Conservation (phyloP, 2,329 filamentous ascomycete genomes). For the Triangularia verruculosa region DNA sequence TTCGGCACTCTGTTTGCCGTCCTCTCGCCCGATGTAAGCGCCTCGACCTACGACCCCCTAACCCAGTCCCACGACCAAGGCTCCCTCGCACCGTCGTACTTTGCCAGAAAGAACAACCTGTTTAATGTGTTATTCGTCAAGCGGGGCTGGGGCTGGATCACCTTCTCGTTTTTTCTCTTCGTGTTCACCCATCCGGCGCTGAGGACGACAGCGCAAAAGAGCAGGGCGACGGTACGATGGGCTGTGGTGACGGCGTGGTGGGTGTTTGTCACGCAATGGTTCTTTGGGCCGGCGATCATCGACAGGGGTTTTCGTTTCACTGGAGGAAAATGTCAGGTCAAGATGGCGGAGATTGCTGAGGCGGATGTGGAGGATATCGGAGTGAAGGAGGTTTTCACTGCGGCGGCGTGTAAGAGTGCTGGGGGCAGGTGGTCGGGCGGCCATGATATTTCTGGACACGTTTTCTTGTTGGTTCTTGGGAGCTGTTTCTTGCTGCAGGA, state of each 20-base stretch:
- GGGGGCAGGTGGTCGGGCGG: conserved; percentile 90
- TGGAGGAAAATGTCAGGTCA: conserved; percentile 74
- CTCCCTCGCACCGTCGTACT: conserved; percentile 72
- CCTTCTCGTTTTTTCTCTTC: conserved; percentile 68
- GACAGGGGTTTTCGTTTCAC: conserved; percentile 87
- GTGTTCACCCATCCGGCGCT: conserved; percentile 63
- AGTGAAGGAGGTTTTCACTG: conserved; percentile 60
- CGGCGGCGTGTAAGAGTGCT: conserved; percentile 74
- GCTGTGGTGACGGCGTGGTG: conserved; percentile 70
- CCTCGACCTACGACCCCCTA: conserved; percentile 58
- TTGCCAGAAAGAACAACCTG: conserved; percentile 88
- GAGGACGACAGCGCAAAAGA: conserved; percentile 35
- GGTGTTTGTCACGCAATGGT: conserved; percentile 93
- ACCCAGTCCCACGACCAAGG: conserved; percentile 60
- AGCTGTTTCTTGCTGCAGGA: conserved; percentile 81
- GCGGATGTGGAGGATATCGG: conserved; percentile 39
- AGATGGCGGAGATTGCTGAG: conserved; percentile 39
- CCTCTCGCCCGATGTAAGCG: conserved; percentile 69
- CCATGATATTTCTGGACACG: conserved; percentile 93
- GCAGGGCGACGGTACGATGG: conserved; percentile 64
- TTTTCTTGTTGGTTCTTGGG: conserved; percentile 85
- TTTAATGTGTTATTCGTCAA: conserved; percentile 96
- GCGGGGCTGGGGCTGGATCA: conserved; percentile 90
- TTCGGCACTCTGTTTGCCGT: conserved; percentile 79
- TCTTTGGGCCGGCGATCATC: conserved; percentile 84